Base-by-base conservation (phyloP, 768 basidiomycete species). In the Cyclocybe aegerita region DNA sequence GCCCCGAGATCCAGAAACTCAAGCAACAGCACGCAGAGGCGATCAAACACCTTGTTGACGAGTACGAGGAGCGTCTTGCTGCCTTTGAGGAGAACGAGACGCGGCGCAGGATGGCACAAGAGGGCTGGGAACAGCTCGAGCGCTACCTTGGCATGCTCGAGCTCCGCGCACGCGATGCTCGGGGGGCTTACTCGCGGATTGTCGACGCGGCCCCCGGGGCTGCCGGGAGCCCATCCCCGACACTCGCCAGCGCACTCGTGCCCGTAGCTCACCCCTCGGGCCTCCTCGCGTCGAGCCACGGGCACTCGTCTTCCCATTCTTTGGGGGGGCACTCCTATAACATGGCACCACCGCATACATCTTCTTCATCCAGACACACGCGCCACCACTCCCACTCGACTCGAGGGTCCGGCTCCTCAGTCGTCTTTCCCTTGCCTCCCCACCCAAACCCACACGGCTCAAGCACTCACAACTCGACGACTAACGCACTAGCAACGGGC, bases 71-170 rank as follows among this genome's bases (percentile, higher is more conserved):
- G 29, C 80, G 81, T 46, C 69, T 75, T 1, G 66, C 71, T 33
- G 68, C 70, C 46, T 80, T 80, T 3, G 82, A 85, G 61, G 83
- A 85, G 9, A 74, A 78, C 0, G 77, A 81, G 31, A 73, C 77
- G 0, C 71, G 79, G 9, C 59, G 74, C 50, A 69, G 68, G 45
- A 64, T 71, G 48, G 50, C 82, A 34, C 63, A 70, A 16, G 77
- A 82, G 14, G 67, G 69, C 17, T 86, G 83, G 82, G 42, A 59
- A 1, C 74, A 78, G 49, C 70, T 84, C 54, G 75, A 77, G 17
- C 70, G 70, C 33, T 78, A 78, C 57, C 70, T 86, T 42, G 55
- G 56, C 15, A 57, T 65, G 44, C 49, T 81, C 52, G 81, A 84
- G 37, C 35, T 71, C 31, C 71, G 76, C 29, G 69, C 72, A 0